Evolutionary conservation across 148 eudicot species (phyloP).

Genomic region (Suaeda aralocaspica): DNA sequence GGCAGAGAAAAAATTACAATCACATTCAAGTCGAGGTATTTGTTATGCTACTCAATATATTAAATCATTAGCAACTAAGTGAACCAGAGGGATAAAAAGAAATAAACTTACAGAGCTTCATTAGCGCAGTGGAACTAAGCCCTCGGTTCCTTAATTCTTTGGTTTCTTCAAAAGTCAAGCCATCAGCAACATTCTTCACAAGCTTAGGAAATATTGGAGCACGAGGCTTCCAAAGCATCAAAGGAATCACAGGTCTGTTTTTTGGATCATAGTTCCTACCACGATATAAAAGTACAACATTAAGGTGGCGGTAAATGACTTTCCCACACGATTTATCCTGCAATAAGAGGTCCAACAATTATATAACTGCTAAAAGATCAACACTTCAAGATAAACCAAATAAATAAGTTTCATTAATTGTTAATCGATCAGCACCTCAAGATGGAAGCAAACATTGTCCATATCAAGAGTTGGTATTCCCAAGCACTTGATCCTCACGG

Average conservation of each 20-base stretch:
- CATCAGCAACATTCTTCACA: conserved; percentile 79
- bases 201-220: conserved; percentile 88
- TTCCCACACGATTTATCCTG: conserved; percentile 91
- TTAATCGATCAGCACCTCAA: conserved; percentile 51
- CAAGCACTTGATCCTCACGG: conserved; percentile 86
- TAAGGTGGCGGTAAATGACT: conserved; percentile 64
- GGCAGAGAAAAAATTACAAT: neutral
- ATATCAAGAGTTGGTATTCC: conserved; percentile 97
- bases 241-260: conserved; percentile 61
- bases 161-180: conserved; percentile 83
- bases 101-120: conserved; percentile 66
- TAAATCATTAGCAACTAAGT: neutral
- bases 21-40: neutral
- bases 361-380: no score
- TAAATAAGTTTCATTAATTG: neutral
- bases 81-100: conserved; percentile 9
- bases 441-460: conserved; percentile 82
- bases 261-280: conserved; percentile 81
- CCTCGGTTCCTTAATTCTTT: conserved; percentile 80
- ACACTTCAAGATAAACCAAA: no score
- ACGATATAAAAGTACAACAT: conserved; percentile 65
- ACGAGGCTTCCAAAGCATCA: conserved; percentile 91
- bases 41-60: neutral
- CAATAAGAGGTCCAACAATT: conserved; percentile 11
- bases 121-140: conserved; percentile 49